phyloP scores from a whole-genome alignment of 345 rosid genomes.

The Jatropha curcas region DNA sequence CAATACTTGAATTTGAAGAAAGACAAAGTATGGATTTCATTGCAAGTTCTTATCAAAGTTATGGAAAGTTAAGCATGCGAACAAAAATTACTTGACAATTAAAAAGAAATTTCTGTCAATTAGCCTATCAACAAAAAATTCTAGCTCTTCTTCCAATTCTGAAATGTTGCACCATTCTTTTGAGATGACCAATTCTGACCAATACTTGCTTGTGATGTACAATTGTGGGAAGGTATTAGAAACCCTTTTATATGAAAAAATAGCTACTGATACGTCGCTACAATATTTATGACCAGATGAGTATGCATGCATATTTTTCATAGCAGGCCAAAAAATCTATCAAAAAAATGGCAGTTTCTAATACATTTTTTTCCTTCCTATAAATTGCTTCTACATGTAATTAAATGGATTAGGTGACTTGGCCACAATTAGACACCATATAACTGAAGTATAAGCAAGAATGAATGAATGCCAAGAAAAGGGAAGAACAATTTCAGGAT shows the following conservation, averaged over 20 bases:
- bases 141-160: no score
- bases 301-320: neutral
- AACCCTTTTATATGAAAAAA: neutral
- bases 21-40: neutral
- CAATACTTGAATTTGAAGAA: neutral
- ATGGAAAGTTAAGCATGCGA: neutral
- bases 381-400: neutral
- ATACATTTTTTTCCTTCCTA: neutral
- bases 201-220: neutral
- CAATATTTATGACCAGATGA: neutral
- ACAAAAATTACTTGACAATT: neutral
- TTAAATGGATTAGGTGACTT: neutral
- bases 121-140: neutral
- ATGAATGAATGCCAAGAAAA: no score
- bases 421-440: neutral
- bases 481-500: neutral
- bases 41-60: neutral
- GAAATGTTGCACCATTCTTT: neutral
- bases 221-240: no score
- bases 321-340: neutral
- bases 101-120: neutral
- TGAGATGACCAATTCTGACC: neutral
- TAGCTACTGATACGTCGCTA: neutral
- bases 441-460: neutral
- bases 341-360: neutral